Percentiles rank a stretch among this genome's conserved stretches.
These are phyloP conservation scores for Solanum hybrid DNA, from an alignment of 305 asterid species.

Conservation along the genomic window DNA sequence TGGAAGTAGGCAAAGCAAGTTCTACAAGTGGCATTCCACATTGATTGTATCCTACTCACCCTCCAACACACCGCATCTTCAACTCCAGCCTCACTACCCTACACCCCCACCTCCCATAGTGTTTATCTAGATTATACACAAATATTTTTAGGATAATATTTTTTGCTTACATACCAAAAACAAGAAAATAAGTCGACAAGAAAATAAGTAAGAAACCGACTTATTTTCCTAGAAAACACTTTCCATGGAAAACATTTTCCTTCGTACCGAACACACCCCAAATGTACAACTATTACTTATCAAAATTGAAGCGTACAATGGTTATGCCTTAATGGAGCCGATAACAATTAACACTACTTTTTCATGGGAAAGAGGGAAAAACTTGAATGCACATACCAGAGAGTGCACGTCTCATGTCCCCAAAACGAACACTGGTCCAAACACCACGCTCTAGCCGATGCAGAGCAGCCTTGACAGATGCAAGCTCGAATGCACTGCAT, in stretches of 20 bases:
- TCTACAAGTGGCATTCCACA: neutral
- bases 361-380: neutral
- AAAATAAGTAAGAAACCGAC: neutral
- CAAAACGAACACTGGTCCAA: conserved; percentile 78
- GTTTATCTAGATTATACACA: neutral
- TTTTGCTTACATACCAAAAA: neutral
- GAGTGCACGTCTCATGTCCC: conserved; percentile 83
- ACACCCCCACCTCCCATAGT: neutral
- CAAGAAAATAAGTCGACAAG: neutral
- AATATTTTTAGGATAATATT: neutral
- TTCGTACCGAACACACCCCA: neutral
- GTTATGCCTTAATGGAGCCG: conserved; percentile 3
- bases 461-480: conserved; percentile 82
- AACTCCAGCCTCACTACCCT: neutral
- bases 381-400: conserved; percentile 33
- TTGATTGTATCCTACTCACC: neutral
- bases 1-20: neutral
- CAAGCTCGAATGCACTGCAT: conserved; percentile 55
- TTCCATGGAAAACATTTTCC: neutral
- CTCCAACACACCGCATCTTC: neutral
- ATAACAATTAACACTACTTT: neutral
- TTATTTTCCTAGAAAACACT: neutral
- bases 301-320: neutral
- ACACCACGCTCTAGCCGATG: conserved; percentile 83
- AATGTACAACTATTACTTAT: neutral